These are phyloP conservation scores for Venturia effusa DNA, from an alignment of 2,329 filamentous ascomycete species.

Conservation along the genomic window DNA sequence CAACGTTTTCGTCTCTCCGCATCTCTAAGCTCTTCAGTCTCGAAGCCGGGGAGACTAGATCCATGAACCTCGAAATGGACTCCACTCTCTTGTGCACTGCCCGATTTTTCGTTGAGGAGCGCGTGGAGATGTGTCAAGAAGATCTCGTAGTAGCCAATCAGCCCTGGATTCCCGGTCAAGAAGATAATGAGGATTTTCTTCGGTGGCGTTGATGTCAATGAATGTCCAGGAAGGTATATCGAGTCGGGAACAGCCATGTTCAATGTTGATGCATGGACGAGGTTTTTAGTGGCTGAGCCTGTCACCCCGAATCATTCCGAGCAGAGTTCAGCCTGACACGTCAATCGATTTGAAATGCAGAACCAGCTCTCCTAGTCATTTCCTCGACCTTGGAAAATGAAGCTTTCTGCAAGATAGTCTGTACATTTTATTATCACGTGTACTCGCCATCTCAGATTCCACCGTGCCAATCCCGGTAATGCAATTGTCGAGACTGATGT, in stretches of 20 bases:
- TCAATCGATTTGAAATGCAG: too few species aligned
- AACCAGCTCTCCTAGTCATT: too few species aligned
- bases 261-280: neutral
- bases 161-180: slow-evolving; percentile 65
- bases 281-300: too few species aligned
- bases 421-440: neutral
- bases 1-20: slow-evolving; percentile 14
- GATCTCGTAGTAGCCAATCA: slow-evolving; percentile 60
- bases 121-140: slow-evolving; percentile 51
- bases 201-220: neutral
- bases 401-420: neutral
- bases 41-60: slow-evolving; percentile 33
- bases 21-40: slow-evolving; percentile 19
- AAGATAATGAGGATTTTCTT: slow-evolving; percentile 44
- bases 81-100: neutral
- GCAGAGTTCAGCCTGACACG: too few species aligned
- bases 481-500: too few species aligned
- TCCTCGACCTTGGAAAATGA: too few species aligned
- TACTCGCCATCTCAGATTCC: neutral
- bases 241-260: neutral
- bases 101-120: slow-evolving; percentile 29
- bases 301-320: too few species aligned
- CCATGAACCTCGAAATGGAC: slow-evolving; percentile 28
- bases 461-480: too few species aligned
- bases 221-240: neutral